phyloP scores from a whole-genome alignment of 805 yeast genomes.

The Pichia membranifaciens region DNA sequence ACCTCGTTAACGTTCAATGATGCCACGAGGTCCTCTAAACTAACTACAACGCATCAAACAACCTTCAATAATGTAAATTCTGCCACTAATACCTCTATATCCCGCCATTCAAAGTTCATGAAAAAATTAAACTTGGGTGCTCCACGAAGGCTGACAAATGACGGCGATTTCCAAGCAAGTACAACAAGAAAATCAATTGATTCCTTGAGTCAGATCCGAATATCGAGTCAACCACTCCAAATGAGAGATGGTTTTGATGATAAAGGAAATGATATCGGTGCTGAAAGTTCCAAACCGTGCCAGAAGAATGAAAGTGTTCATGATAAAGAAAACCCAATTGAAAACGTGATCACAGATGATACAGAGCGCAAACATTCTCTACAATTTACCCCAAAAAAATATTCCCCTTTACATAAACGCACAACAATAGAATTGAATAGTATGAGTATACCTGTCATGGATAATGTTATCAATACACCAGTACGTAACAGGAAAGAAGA shows the following conservation, averaged over 20 bases:
- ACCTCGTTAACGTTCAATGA: conserved; percentile 11
- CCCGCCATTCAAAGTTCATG: conserved; percentile 18
- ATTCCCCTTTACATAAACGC: conserved; percentile 23
- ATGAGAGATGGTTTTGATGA: no score
- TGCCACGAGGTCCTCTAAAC: conserved; percentile 1
- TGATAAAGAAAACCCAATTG: neutral
- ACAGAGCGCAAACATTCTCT: conserved; percentile 3
- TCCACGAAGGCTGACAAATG: conserved; percentile 39
- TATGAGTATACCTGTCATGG: conserved; percentile 9
- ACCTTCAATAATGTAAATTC: neutral
- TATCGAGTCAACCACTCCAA: neutral
- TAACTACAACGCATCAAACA: conserved; percentile 6
- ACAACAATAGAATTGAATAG: neutral
- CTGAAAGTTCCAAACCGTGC: neutral
- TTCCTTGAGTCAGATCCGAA: neutral
- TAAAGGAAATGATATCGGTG: neutral
- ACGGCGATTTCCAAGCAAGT: conserved; percentile 10
- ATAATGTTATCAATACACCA: neutral
- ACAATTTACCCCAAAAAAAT: conserved; percentile 15
- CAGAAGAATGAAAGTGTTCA: neutral
- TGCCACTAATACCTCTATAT: neutral
- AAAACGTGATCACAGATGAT: neutral
- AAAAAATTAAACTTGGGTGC: conserved; percentile 42
- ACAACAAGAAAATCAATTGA: neutral
- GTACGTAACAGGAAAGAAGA: neutral